Evolutionary conservation across 495 filamentous ascomycete species (phyloP), one percentile per base, ranked within the genome.

Genomic region (Bacidia rubella): DNA sequence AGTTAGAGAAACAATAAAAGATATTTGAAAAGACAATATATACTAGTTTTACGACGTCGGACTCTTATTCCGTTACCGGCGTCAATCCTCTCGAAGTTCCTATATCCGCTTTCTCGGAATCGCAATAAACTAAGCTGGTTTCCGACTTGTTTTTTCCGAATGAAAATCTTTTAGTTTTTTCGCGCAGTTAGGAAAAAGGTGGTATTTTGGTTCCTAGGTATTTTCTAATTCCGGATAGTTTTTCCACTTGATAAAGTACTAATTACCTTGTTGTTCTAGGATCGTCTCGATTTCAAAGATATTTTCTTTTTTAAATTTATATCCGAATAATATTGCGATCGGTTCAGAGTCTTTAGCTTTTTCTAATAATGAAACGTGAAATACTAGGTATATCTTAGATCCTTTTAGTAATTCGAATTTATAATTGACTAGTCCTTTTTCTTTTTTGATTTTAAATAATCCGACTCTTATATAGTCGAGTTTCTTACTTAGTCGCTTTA

Each of bases 341-440:
- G 19, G 19, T 41, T 20, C 29, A 43, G 12, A 12, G 5, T 25
- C 11, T 11, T 48, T 35, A 9, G 17, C 29, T 54, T 32, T 29
- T 48, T 51, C 29, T 32, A 54, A 40, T 2, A 54, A 39, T 4
- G 19, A 47, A 23, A 54, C 21, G 22, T 54, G 47, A 38, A 47
- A 54, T 32, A 54, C 43, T 48, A 48, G 29, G 23, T 48, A 35
- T 54, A 32, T 27, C 22, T 54, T 54, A 22, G 29, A 2, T 11
- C 39, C 21, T 15, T 25, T 21, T 21, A 35, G 24, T 47, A 54
- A 35, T 38, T 48, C 5, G 3, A 54, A 35, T 48, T 54, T 54
- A 54, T 54, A 54, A 25, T 47, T 54, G 35, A 54, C 29, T 29
- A 47, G 17, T 54, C 26, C 22, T 46, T 54, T 54, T 1, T n/a